A percentile compares a stretch with the other conserved stretches of the same genome.
phyloP scores from a whole-genome alignment of 192 early-diverging fungal genomes.

The Podila clonocystis region DNA sequence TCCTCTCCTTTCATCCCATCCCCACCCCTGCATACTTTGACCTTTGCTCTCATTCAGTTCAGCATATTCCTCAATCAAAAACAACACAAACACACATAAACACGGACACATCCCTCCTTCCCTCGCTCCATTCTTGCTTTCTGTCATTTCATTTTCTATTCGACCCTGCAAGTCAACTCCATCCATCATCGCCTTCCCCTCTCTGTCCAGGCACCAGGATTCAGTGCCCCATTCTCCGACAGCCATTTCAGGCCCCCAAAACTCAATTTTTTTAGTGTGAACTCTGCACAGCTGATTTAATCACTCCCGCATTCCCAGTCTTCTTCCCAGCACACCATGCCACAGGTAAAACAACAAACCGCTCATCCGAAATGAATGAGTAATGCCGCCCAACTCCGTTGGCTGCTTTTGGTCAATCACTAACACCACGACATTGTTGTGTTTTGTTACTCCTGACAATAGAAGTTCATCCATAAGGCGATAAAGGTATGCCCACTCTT shows the following conservation, averaged over 20 bases:
- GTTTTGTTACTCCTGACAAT: background rate
- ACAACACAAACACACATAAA: background rate
- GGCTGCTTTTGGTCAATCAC: background rate
- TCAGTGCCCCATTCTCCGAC: too few species aligned
- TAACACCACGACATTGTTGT: background rate
- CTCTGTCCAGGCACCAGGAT: too few species aligned
- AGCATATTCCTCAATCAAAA: too few species aligned
- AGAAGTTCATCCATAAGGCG: constrained; percentile 30
- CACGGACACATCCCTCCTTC: background rate
- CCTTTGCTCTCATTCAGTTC: background rate
- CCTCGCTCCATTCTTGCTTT: background rate
- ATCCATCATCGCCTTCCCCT: background rate
- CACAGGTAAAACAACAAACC: constrained; percentile 15
- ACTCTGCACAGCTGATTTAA: background rate
- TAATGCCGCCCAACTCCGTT: background rate
- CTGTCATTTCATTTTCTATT: background rate
- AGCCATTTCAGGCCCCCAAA: too few species aligned
- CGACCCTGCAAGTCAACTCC: background rate
- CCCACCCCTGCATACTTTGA: background rate
- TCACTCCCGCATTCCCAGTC: background rate
- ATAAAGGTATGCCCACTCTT: constrained; percentile 23
- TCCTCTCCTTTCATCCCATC: background rate
- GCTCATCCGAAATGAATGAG: background rate
- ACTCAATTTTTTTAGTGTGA: constrained; percentile 1
- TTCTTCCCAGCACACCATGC: constrained; percentile 6